A percentile compares a stretch with the other conserved stretches of the same genome.
Conservation (phyloP, 352 stramenopile genomes). For the Phytopythium aichiense region DNA sequence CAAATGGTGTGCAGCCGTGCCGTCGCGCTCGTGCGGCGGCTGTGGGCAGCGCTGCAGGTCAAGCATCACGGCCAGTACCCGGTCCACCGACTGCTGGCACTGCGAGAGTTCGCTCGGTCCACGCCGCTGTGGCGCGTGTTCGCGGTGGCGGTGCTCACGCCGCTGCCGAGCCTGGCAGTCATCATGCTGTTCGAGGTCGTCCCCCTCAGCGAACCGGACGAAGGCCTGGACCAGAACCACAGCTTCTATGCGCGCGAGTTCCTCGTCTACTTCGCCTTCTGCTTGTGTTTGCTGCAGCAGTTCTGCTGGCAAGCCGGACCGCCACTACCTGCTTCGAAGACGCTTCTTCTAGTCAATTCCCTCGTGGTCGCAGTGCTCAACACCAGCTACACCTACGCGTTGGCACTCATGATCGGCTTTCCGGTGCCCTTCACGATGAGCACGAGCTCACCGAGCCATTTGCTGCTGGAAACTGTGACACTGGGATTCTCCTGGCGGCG, state of each 20-base stretch:
- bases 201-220: neutral
- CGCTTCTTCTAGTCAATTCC: conserved; percentile 1
- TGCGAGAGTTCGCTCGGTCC: conserved; percentile 5
- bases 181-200: conserved; percentile 1
- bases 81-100: conserved; percentile 1
- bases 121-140: neutral
- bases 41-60: conserved; percentile 9
- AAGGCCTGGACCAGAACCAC: neutral
- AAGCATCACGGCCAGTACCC: conserved; percentile 15
- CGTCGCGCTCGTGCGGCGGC: neutral
- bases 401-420: conserved; percentile 22
- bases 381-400: conserved; percentile 5
- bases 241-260: conserved; percentile 3
- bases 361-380: conserved; percentile 6
- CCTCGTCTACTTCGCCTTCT: conserved; percentile 18
- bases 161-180: neutral
- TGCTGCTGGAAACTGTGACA: neutral
- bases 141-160: neutral
- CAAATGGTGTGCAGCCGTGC: neutral
- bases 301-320: conserved; percentile 1
- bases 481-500: conserved; percentile 11
- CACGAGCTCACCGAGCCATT: conserved; percentile 8
- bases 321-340: neutral
- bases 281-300: conserved; percentile 7
- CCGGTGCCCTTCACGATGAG: conserved; percentile 33